phyloP scores from a whole-genome alignment of 441 rosid genomes.

The Populus hybrid region DNA sequence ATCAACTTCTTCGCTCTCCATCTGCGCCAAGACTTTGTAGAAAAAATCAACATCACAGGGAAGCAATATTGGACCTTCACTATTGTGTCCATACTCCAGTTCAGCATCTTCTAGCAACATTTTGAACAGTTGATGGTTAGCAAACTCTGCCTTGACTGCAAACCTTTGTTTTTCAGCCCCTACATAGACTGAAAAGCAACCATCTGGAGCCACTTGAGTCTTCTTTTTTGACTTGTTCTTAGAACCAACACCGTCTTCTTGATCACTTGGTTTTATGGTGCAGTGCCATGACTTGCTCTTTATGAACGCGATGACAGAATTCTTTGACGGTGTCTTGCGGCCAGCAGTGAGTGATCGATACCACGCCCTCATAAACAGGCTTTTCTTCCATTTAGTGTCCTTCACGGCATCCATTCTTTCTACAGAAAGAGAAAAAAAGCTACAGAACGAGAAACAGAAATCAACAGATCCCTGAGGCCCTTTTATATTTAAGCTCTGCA shows the following conservation, averaged over 20 bases:
- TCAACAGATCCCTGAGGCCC: background rate
- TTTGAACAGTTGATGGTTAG: conserved; percentile 57
- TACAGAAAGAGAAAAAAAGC: too few relatives aligned
- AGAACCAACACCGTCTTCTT: background rate
- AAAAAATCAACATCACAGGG: conserved; percentile 59
- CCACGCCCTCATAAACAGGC: conserved; percentile 39
- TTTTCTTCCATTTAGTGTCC: conserved; percentile 33
- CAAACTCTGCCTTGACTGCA: conserved; percentile 46
- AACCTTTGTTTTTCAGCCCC: conserved; percentile 52
- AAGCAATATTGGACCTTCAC: conserved; percentile 55
- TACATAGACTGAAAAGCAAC: conserved; percentile 64
- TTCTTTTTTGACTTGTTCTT: conserved; percentile 9
- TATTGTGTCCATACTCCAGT: conserved; percentile 49
- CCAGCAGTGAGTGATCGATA: conserved; percentile 27
- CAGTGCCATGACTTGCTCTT: conserved; percentile 44
- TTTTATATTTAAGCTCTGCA: background rate
- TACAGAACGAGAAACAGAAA: background rate
- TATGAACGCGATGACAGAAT: background rate
- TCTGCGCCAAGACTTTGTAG: conserved; percentile 38
- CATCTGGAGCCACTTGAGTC: conserved; percentile 36
- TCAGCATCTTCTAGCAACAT: conserved; percentile 62
- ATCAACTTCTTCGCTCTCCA: conserved; percentile 21
- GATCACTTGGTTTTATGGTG: background rate
- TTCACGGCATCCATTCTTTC: conserved; percentile 20
- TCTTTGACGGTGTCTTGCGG: conserved; percentile 4